These are phyloP conservation scores for Globisporangium heterothallicum DNA, from an alignment of 352 stramenopile genomes.

Conservation along the genomic window DNA sequence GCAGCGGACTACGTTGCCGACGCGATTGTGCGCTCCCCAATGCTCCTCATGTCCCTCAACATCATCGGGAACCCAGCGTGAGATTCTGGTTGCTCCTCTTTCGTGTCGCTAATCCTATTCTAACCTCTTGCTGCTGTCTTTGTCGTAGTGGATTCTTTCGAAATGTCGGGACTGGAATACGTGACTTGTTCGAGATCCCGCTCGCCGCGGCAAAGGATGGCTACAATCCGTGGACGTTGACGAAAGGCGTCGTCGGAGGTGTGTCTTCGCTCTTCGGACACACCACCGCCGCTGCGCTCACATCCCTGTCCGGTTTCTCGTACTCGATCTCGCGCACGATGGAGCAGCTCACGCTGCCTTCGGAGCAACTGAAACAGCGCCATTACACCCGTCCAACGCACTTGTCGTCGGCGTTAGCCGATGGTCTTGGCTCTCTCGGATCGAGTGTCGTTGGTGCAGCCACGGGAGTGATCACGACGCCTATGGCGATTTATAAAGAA, in stretches of 20 bases:
- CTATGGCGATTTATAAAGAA: slow-evolving; percentile 70
- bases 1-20: slow-evolving; percentile 80
- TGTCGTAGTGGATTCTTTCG: slow-evolving; percentile 62
- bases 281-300: slow-evolving; percentile 57
- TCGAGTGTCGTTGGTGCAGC: slow-evolving; percentile 74
- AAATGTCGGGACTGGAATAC: slow-evolving; percentile 57
- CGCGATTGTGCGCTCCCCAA: slow-evolving; percentile 66
- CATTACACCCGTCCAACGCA: slow-evolving; percentile 65
- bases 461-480: slow-evolving; percentile 69
- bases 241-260: slow-evolving; percentile 60
- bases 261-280: slow-evolving; percentile 72
- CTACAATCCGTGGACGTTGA: slow-evolving; percentile 75
- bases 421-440: slow-evolving; percentile 62
- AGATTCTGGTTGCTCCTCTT: slow-evolving; percentile 3
- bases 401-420: slow-evolving; percentile 52
- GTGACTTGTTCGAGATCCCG: slow-evolving; percentile 77
- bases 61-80: slow-evolving; percentile 84
- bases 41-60: slow-evolving; percentile 83
- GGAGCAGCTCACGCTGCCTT: slow-evolving; percentile 69
- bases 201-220: slow-evolving; percentile 57
- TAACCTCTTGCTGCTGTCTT: slow-evolving; percentile 3
- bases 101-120: neutral
- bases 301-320: slow-evolving; percentile 73
- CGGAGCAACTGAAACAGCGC: slow-evolving; percentile 48
- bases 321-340: slow-evolving; percentile 80